These are phyloP conservation scores for Amorphotheca resinae DNA, from an alignment of 495 filamentous ascomycete genomes.

Conservation along the genomic window DNA sequence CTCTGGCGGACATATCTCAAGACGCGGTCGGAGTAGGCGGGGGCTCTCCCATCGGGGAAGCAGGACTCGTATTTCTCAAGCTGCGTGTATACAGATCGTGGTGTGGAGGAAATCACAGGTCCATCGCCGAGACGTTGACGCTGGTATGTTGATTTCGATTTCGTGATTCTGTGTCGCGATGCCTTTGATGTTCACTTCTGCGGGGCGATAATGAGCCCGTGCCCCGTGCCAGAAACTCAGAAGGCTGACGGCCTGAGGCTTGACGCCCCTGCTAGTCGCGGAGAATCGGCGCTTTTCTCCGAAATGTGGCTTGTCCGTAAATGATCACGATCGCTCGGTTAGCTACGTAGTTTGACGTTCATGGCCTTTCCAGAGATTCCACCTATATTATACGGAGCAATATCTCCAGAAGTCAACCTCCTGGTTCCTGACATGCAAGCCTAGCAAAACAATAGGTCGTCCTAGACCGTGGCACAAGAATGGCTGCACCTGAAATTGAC, in stretches of 20 bases:
- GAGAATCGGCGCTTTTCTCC: neutral
- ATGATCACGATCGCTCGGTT: no score
- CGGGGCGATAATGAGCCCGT: no score
- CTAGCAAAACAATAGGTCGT: no score
- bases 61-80: neutral
- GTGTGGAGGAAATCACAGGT: neutral
- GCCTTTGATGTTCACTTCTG: neutral
- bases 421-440: no score
- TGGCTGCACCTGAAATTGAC: conserved; percentile 35
- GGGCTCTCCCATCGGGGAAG: conserved; percentile 11
- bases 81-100: neutral
- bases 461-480: conserved; percentile 1
- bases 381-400: no score
- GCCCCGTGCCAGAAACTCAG: neutral
- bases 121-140: neutral
- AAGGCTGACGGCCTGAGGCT: neutral
- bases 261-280: neutral
- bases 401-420: no score
- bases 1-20: conserved; percentile 26
- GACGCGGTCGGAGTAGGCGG: conserved; percentile 13
- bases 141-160: neutral
- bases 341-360: no score
- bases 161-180: no score
- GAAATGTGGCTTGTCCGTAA: neutral
- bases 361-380: no score